Evolutionary conservation across 164 flowering plant species (phyloP).

Genomic region (Vitis vinifera): DNA sequence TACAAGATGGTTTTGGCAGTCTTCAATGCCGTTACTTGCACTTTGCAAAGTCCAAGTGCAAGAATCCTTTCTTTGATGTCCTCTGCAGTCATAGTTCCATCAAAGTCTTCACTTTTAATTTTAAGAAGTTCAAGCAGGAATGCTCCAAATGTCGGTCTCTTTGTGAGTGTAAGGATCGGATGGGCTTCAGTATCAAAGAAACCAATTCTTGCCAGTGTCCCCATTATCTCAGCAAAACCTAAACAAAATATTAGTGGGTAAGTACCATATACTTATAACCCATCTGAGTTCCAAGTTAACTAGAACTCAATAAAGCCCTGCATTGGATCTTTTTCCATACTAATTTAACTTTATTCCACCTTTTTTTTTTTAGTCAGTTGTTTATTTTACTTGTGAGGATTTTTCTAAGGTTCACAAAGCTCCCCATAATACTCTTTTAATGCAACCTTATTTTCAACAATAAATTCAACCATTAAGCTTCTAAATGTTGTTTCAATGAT

Average conservation of each 20-base stretch:
- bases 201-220: slow-evolving; percentile 71
- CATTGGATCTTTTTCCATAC: no score
- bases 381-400: no score
- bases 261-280: slow-evolving; percentile 1
- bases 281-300: neutral
- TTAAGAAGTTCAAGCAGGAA: slow-evolving; percentile 69
- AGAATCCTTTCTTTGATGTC: slow-evolving; percentile 49
- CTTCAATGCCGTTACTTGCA: slow-evolving; percentile 50
- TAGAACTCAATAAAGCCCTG: no score
- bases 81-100: slow-evolving; percentile 34
- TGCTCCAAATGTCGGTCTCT: slow-evolving; percentile 48
- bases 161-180: slow-evolving; percentile 44
- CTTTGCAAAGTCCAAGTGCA: slow-evolving; percentile 61
- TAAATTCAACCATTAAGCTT: neutral
- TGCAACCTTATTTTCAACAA: neutral
- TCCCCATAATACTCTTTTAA: neutral
- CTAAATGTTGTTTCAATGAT: neutral
- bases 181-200: slow-evolving; percentile 54
- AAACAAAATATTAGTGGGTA: slow-evolving; percentile 10
- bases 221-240: slow-evolving; percentile 93
- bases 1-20: slow-evolving; percentile 78
- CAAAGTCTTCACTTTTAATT: slow-evolving; percentile 14
- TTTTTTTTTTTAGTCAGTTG: no score
- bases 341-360: no score
- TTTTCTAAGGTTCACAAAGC: neutral